Evolutionary conservation across 495 filamentous ascomycete species (phyloP).

Genomic region (Lophiostoma macrostomum): DNA sequence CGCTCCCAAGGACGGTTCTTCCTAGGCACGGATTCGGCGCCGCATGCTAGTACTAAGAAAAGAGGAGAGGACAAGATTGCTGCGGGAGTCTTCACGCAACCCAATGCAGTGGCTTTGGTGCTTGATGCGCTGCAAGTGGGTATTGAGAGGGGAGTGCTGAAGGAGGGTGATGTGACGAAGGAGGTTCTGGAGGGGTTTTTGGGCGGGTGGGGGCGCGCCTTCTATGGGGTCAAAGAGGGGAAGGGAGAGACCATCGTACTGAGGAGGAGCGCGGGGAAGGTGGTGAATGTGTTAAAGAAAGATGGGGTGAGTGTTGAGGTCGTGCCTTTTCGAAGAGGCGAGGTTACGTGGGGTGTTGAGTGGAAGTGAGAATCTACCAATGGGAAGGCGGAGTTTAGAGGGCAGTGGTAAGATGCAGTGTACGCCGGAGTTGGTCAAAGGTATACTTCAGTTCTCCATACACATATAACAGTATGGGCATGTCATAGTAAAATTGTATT

Average conservation of each 20-base stretch:
- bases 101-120: constrained; percentile 74
- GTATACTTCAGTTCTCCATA: no score
- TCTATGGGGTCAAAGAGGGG: constrained; percentile 60
- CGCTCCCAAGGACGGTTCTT: constrained; percentile 78
- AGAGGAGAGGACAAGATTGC: constrained; percentile 60
- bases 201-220: constrained; percentile 66
- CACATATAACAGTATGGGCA: no score
- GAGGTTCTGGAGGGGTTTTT: constrained; percentile 73
- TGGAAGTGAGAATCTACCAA: no score
- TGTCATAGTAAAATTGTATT: no score
- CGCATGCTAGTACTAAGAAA: constrained; percentile 74
- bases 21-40: constrained; percentile 71
- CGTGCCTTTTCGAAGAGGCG: constrained; percentile 66
- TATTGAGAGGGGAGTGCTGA: constrained; percentile 61
- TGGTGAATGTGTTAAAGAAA: constrained; percentile 61
- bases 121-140: constrained; percentile 71
- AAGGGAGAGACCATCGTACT: constrained; percentile 57
- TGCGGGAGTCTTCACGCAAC: constrained; percentile 87
- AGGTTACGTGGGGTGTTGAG: constrained; percentile 60
- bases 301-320: constrained; percentile 61
- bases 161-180: constrained; percentile 63
- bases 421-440: no score
- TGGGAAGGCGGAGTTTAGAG: no score
- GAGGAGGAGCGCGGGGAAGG: constrained; percentile 58
- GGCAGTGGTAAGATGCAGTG: no score